phyloP scores from a whole-genome alignment of 2,329 filamentous ascomycete species.

The Botryosphaeria dothidea region DNA sequence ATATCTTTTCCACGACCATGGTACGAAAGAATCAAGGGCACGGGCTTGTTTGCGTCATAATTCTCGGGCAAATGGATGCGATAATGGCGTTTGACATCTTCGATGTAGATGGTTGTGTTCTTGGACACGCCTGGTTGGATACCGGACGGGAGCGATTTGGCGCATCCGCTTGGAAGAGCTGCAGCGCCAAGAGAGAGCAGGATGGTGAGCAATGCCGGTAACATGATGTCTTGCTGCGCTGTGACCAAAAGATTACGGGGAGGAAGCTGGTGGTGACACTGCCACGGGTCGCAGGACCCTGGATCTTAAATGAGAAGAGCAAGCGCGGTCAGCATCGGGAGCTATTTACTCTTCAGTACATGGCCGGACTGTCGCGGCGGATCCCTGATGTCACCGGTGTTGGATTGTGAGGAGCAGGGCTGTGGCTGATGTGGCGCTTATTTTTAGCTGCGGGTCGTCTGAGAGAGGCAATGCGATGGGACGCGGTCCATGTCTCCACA shows the following conservation, averaged over 20 bases:
- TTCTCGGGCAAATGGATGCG: conserved; percentile 40
- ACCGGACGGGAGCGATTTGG: conserved; percentile 25
- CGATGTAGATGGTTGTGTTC: conserved; percentile 30
- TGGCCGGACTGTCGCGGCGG: neutral
- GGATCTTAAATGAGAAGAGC: neutral
- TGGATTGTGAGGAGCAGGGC: neutral
- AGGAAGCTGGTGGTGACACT: neutral
- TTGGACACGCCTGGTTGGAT: conserved; percentile 28
- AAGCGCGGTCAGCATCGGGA: neutral
- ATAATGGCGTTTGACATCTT: conserved; percentile 35
- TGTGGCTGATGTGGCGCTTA: neutral
- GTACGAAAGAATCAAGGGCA: conserved; percentile 51
- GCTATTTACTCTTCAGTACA: neutral
- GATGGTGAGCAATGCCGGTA: neutral
- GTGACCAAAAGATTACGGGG: neutral
- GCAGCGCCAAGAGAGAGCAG: neutral
- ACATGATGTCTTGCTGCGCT: neutral
- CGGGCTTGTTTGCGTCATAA: conserved; percentile 40
- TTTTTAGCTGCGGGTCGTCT: neutral
- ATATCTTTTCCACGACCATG: conserved; percentile 45
- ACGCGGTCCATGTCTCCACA: too few relatives aligned
- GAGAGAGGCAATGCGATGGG: too few relatives aligned
- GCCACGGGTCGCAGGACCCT: neutral
- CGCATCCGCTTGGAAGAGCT: conserved; percentile 18
- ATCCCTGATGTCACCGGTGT: conserved; percentile 1